These are phyloP conservation scores for Lyophyllum atratum DNA, from an alignment of 768 basidiomycete genomes.

Conservation along the genomic window DNA sequence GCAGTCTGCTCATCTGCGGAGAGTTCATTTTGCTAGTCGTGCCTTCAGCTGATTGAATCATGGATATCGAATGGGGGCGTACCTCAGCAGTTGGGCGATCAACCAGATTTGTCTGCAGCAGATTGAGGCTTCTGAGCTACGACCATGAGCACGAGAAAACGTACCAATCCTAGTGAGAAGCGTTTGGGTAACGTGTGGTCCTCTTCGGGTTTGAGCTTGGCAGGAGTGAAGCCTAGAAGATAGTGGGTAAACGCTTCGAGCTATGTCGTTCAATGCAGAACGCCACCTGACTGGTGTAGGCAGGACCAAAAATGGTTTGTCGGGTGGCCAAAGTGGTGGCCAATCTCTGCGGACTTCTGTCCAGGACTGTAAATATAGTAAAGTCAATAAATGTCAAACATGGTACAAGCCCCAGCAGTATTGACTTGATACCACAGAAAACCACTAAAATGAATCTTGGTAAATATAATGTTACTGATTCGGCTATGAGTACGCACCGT, in stretches of 20 bases:
- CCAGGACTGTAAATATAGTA: slow-evolving; percentile 53
- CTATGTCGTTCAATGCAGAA: background rate
- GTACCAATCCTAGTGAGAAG: slow-evolving; percentile 68
- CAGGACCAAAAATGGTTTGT: slow-evolving; percentile 86
- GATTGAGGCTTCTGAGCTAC: background rate
- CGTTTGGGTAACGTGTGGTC: slow-evolving; percentile 59
- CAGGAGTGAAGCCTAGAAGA: slow-evolving; percentile 55
- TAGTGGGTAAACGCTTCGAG: background rate
- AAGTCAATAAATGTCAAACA: background rate
- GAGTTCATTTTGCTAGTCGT: slow-evolving; percentile 53
- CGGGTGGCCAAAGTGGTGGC: slow-evolving; percentile 80
- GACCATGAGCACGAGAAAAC: slow-evolving; percentile 19
- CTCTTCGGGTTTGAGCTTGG: slow-evolving; percentile 53
- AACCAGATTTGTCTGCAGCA: slow-evolving; percentile 73
- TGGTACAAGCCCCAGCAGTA: background rate
- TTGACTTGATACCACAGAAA: slow-evolving; percentile 86
- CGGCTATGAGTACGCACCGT: slow-evolving; percentile 42
- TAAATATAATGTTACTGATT: background rate
- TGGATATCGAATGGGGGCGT: background rate
- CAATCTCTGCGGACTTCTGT: slow-evolving; percentile 61
- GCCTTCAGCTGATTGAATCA: background rate
- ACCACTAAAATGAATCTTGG: slow-evolving; percentile 51
- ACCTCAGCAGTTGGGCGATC: slow-evolving; percentile 62
- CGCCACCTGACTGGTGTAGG: slow-evolving; percentile 62
- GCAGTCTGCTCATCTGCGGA: slow-evolving; percentile 49